These are phyloP conservation scores for Xylariaceae sp. DNA, from an alignment of 2,329 filamentous ascomycete genomes.

Conservation along the genomic window DNA sequence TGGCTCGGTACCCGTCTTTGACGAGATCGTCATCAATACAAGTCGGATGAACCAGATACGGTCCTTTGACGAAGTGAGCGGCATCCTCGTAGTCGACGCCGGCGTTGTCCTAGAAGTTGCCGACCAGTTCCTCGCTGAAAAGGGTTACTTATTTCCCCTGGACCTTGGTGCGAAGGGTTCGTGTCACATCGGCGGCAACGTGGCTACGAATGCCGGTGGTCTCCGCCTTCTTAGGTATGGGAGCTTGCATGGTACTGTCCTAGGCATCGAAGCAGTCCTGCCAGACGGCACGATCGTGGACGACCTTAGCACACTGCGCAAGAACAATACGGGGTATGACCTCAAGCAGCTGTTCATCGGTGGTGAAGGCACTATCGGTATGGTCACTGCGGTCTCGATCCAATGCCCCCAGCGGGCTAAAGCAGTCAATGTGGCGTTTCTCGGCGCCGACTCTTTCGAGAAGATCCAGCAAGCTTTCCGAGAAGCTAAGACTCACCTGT, in stretches of 20 bases:
- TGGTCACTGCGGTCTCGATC: conserved; percentile 89
- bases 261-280: conserved; percentile 91
- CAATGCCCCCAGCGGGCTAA: conserved; percentile 86
- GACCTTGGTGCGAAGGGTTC: conserved; percentile 98
- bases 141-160: conserved; percentile 88
- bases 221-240: conserved; percentile 90
- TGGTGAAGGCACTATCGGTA: conserved; percentile 90
- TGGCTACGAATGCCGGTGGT: conserved; percentile 94
- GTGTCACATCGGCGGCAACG: conserved; percentile 94
- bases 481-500: conserved; percentile 87
- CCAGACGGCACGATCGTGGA: conserved; percentile 92
- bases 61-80: conserved; percentile 91
- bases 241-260: conserved; percentile 88
- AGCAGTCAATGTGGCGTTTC: conserved; percentile 93
- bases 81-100: conserved; percentile 86
- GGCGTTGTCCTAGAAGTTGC: conserved; percentile 89
- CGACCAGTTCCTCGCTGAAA: conserved; percentile 83
- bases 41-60: conserved; percentile 88
- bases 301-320: conserved; percentile 84
- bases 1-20: conserved; percentile 94
- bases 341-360: conserved; percentile 81
- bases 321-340: conserved; percentile 99
- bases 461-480: conserved; percentile 85
- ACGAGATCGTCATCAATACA: conserved; percentile 95
- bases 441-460: conserved; percentile 88